Percentiles rank a stretch among this genome's conserved stretches.
These are phyloP conservation scores for Gossypium laxum DNA, from an alignment of 441 rosid species.

Conservation along the genomic window DNA sequence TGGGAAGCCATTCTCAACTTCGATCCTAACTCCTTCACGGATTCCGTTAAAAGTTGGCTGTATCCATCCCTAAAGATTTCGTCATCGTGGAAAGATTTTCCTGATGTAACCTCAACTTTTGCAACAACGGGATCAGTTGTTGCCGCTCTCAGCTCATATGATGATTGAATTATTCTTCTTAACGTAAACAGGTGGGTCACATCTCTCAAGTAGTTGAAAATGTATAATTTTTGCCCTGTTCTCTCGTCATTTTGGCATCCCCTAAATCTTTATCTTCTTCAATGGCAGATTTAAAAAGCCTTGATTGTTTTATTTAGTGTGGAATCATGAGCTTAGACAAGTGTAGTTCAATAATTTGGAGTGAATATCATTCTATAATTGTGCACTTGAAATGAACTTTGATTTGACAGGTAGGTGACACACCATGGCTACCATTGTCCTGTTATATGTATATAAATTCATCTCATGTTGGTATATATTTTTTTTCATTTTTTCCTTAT, in stretches of 20 bases:
- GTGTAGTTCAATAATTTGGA: background rate
- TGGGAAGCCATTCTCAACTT: conserved; percentile 88
- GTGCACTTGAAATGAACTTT: background rate
- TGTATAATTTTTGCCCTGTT: background rate
- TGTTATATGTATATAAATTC: background rate
- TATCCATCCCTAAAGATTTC: conserved; percentile 60
- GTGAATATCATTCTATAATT: background rate
- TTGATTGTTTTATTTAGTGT: background rate
- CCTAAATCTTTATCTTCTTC: background rate
- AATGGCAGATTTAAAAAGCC: background rate
- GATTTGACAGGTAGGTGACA: background rate
- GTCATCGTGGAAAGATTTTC: conserved; percentile 78
- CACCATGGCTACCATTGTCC: background rate
- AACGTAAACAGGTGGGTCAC: conserved; percentile 26
- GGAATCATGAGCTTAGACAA: background rate
- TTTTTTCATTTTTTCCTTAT: background rate
- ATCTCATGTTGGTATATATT: background rate
- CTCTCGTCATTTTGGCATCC: background rate
- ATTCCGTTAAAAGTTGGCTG: conserved; percentile 67
- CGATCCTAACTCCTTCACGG: conserved; percentile 49
- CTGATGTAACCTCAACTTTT: conserved; percentile 64
- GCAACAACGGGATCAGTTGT: conserved; percentile 74
- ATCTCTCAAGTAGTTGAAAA: background rate
- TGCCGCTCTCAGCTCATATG: conserved; percentile 66
- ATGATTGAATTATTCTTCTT: conserved; percentile 32